Percentiles rank a stretch among this genome's conserved stretches.
phyloP scores from a whole-genome alignment of 2,329 filamentous ascomycete species.

The Penicillium oxalicum region DNA sequence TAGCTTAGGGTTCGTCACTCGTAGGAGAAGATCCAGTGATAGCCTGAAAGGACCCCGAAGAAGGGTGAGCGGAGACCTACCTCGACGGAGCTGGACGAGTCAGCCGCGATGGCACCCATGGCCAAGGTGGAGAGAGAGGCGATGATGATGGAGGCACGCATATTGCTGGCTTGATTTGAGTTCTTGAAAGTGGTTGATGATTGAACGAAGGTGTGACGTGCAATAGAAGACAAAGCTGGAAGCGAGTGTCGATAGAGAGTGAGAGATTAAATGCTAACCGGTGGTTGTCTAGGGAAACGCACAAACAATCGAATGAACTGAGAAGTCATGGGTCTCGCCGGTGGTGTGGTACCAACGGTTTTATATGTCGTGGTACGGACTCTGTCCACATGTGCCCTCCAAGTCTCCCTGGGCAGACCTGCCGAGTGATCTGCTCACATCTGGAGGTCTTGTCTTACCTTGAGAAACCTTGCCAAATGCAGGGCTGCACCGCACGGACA shows the following conservation, averaged over 20 bases:
- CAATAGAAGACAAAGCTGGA: background rate
- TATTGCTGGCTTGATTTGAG: slow-evolving; percentile 27
- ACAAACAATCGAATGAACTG: background rate
- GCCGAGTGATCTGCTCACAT: too few species aligned
- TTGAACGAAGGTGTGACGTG: slow-evolving; percentile 1
- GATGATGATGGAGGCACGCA: slow-evolving; percentile 44
- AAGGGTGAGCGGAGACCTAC: slow-evolving; percentile 11
- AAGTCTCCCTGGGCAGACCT: too few species aligned
- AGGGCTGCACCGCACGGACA: too few species aligned
- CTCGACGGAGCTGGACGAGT: slow-evolving; percentile 5
- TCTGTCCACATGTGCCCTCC: too few species aligned
- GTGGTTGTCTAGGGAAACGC: slow-evolving; percentile 2
- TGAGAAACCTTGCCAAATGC: too few species aligned
- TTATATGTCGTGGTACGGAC: background rate
- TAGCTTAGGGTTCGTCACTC: too few species aligned
- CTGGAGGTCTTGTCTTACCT: too few species aligned
- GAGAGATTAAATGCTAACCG: background rate
- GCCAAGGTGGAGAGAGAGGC: slow-evolving; percentile 41
- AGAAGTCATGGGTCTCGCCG: too few species aligned
- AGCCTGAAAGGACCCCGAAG: too few species aligned
- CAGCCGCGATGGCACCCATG: slow-evolving; percentile 25
- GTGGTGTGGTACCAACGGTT: background rate
- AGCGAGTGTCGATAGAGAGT: background rate
- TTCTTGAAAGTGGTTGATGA: background rate
- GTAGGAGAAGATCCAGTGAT: too few species aligned